A percentile compares a stretch with the other conserved stretches of the same genome.
Evolutionary conservation across 306 rosid genomes (phyloP).

Genomic region (Elaeagnus macrophylla): DNA sequence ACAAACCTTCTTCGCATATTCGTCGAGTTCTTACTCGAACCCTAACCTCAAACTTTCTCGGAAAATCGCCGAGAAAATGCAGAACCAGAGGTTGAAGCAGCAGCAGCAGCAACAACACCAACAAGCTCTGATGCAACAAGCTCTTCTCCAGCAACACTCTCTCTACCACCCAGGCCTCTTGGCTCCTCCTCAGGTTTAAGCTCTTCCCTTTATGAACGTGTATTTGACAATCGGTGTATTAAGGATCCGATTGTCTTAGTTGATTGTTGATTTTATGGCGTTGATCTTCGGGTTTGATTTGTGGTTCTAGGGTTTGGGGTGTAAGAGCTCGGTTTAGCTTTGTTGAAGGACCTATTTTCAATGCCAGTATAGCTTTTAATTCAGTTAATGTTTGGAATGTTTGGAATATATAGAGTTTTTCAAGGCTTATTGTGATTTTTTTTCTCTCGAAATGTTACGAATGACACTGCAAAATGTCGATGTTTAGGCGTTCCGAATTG

Average conservation of each 20-base stretch:
- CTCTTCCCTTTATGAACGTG: neutral
- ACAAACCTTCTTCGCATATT: slow-evolving; percentile 1
- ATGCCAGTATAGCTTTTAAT: no score
- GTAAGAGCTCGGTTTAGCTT: neutral
- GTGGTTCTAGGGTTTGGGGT: neutral
- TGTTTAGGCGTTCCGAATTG: no score
- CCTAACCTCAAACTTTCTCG: slow-evolving; percentile 48
- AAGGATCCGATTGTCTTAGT: neutral
- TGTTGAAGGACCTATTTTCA: neutral
- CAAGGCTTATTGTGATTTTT: no score
- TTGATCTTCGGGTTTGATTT: neutral
- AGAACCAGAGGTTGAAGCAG: slow-evolving; percentile 94
- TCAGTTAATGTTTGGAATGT: no score
- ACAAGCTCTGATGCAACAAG: slow-evolving; percentile 98
- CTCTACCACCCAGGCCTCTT: slow-evolving; percentile 90
- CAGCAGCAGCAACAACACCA: slow-evolving; percentile 43
- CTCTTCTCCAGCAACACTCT: slow-evolving; percentile 91
- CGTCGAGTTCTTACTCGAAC: slow-evolving; percentile 39
- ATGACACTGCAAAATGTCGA: no score
- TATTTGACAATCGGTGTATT: neutral
- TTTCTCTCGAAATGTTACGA: no score
- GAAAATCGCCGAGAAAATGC: slow-evolving; percentile 53
- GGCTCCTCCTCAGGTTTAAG: slow-evolving; percentile 92
- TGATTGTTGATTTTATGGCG: neutral
- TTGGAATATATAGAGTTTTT: no score